Evolutionary conservation across 1,284 basidiomycete genomes (phyloP), one percentile per base, ranked within the genome.

Genomic region (Cerioporus squamosus): DNA sequence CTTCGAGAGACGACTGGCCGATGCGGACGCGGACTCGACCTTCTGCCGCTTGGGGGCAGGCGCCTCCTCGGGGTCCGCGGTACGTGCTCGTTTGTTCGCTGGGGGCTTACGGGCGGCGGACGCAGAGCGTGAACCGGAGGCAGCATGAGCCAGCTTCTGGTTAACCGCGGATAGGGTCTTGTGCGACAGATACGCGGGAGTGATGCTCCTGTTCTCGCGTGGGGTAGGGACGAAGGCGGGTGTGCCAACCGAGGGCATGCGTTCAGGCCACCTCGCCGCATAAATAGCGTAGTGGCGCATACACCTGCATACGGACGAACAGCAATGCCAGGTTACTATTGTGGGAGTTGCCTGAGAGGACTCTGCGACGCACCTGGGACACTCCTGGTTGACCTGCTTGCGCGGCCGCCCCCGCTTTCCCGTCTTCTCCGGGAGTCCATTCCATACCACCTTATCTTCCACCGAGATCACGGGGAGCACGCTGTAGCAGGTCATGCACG

Each of bases 261-360:
- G 87, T 47, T 79, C 77, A 18, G 90, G 90, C 91, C 91, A 93
- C 3, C 80, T 72, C 50, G 80, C 76, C 5, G 77, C 79, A 72
- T 91, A 93, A 57, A 93, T 93, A 17, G 86, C 88, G 62, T 79
- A 81, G 70, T 92, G 90, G 18, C 90, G 86, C 72, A 91, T 80
- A 69, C 90, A 92, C 59, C 90, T 92, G 39, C 26, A 23, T n/a
- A n/a, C n/a, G n/a, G 9, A 49, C 9, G 26, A 12, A n/a, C 49
- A 10, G 39, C 9, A 26, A 26, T 26, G 26, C 26, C 26, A 8
- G 3, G 31, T 33, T 33, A 33, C 31, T 9, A 33, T 33, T 14
- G 29, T 10, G 31, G 9, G 31, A 12, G 5, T 9, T 33, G 2
- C 17, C 8, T 40, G 38, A 42, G 36, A 23, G 14, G 9, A n/a